Base-by-base conservation (phyloP, 441 rosid species). In the Mallotus japonicus region DNA sequence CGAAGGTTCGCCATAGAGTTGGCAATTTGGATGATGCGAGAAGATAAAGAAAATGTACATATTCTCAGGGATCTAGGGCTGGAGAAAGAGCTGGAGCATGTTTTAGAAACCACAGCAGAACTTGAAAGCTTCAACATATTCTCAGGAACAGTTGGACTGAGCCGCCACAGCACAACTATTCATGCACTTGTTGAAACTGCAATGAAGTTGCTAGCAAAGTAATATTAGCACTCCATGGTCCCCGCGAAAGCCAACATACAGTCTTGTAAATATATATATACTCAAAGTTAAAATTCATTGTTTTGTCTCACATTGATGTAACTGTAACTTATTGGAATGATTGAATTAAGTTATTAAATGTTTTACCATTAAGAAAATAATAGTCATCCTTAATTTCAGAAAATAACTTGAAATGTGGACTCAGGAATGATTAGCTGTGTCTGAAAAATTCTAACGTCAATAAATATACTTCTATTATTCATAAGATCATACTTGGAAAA, bases 101-200 rank as follows among this genome's bases (percentile, higher is more conserved):
- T 92, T 62, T 69, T 89, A 56, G 97, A 95, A 68, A 87, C 93
- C 22, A 95, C 99, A 16, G 80, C 93, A 46, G 98, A 92, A 83
- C 82, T 92, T 4, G 99, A 95, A 73, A 92, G 84, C 87, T 95
- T 91, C 76, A 90, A 85, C 76, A 87, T 91, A 60, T 95, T 95
- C 91, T 95, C 95, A 0, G 97, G 96, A 32, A 84, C 87, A 47
- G 89, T 87, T 40, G 99, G 99, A 57, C 65, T 92, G 77, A 88
- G 90, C 81, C 85, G 96, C 47, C 93, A 95, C 82, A 82, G 84
- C 75, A 69, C 79, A 62, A 81, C 95, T 42, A 89, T 89, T 75
- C 96, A 91, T 76, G 83, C 87, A 40, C 79, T 95, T 69, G 89
- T 86, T 15, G 95, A 91, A 75, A 81, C 83, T 37, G 93, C 95